Evolutionary conservation across 108 stramenopile species (phyloP).

Genomic region (Cyclotella choctawhatcheeana): DNA sequence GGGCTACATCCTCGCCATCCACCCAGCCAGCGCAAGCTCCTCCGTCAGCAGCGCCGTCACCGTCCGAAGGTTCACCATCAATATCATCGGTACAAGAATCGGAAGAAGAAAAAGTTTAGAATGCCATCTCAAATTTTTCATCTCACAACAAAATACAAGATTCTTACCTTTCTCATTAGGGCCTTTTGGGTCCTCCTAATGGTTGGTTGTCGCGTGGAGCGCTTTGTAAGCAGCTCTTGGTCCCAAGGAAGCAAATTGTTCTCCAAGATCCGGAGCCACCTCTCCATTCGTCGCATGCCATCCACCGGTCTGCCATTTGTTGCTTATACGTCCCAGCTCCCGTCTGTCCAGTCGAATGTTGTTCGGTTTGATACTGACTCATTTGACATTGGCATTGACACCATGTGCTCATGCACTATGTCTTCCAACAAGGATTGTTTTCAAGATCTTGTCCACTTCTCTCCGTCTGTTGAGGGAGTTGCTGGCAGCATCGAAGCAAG

Average conservation of each 20-base stretch:
- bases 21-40: background rate
- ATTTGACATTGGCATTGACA: constrained; percentile 34
- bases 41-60: background rate
- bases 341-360: background rate
- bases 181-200: background rate
- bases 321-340: background rate
- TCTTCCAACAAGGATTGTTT: background rate
- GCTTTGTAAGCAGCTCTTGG: background rate
- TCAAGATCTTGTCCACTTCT: background rate
- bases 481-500: background rate
- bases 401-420: constrained; percentile 24
- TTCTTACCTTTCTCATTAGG: background rate
- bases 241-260: background rate
- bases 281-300: no score
- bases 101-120: background rate
- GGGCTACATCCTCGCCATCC: background rate
- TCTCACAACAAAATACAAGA: constrained; percentile 2
- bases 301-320: background rate
- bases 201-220: constrained; percentile 29
- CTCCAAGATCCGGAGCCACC: background rate
- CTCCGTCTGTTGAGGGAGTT: background rate
- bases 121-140: constrained; percentile 1
- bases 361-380: constrained; percentile 27
- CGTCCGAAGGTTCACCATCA: background rate
- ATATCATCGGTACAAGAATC: constrained; percentile 10